Evolutionary conservation across 257 asterid species (phyloP), one percentile per base, ranked within the genome.

Genomic region (Solanum medicagineum): DNA sequence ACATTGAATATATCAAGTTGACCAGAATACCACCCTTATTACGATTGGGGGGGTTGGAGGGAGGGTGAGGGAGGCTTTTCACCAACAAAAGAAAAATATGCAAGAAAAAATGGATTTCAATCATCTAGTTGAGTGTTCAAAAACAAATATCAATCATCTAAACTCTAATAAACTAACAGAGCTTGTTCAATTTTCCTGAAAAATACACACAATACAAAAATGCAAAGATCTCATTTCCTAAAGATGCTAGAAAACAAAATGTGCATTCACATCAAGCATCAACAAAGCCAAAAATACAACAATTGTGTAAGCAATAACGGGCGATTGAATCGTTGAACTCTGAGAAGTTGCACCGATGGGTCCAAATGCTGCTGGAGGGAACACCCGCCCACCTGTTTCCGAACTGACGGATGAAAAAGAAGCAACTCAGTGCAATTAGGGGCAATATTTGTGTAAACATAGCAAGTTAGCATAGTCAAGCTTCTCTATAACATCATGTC

Each of bases 351-450:
- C 93, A 16, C 89, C 89, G 0, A 91, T 87, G 2, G 98, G 98
- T 73, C 96, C 96, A 36, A 86, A 77, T 8, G 98, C 94, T 7
- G 97, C 87, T 26, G 97, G 86, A 24, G 94, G 91, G 85, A 90
- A 88, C 44, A 85, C 26, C 20, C 87, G 63, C 5, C 87, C 62
- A 6, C 93, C 89, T 51, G 93, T 85, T 85, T 86, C 92, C 79
- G 86, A 88, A 89, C 98, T 95, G 96, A 70, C 87, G 1, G 70
- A 22, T 85, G 68, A 22, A 63, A 66, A 11, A 44, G 69, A 70
- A 45, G 19, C 47, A 62, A 26, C 20, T 47, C 29, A 84, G 81
- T 80, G 66, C 55, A 56, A 17, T 54, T 47, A 83, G 81, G 49
- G 36, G 62, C 44, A 75, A 22, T 24, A 15, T 24, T 75, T 49